These are phyloP conservation scores for Lepidium sativum DNA, from an alignment of 345 rosid genomes.

Conservation along the genomic window DNA sequence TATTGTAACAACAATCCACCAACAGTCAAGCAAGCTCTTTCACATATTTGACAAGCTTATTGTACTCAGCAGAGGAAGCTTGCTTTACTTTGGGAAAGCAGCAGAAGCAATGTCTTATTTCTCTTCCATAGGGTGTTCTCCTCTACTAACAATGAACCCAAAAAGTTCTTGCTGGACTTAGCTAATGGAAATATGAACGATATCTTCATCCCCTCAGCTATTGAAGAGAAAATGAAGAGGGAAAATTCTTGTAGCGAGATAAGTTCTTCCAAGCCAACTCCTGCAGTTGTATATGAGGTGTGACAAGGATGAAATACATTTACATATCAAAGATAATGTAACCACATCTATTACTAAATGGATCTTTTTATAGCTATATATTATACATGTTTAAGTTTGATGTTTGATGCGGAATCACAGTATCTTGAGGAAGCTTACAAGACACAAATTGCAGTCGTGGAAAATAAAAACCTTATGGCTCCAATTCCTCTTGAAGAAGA, in stretches of 20 bases:
- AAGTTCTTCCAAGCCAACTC: slow-evolving; percentile 56
- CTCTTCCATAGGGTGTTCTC: slow-evolving; percentile 76
- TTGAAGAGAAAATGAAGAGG: slow-evolving; percentile 62
- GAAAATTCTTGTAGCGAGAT: slow-evolving; percentile 31
- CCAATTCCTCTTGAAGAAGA: slow-evolving; percentile 72
- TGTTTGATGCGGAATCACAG: slow-evolving; percentile 37
- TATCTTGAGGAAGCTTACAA: slow-evolving; percentile 81
- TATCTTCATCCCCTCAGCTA: slow-evolving; percentile 73
- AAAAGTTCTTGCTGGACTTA: slow-evolving; percentile 89
- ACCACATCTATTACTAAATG: too few relatives aligned
- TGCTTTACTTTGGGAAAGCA: slow-evolving; percentile 86
- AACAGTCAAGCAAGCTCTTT: slow-evolving; percentile 90
- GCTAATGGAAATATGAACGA: slow-evolving; percentile 80
- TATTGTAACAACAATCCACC: slow-evolving; percentile 83
- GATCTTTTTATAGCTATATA: not conserved
- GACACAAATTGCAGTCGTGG: slow-evolving; percentile 48
- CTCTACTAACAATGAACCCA: slow-evolving; percentile 84
- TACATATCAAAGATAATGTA: not conserved
- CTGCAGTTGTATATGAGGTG: slow-evolving; percentile 65
- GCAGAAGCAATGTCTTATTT: slow-evolving; percentile 71
- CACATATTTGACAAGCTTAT: slow-evolving; percentile 87
- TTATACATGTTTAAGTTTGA: not conserved
- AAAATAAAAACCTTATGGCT: slow-evolving; percentile 63
- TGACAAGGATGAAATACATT: slow-evolving; percentile 5
- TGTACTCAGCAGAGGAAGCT: slow-evolving; percentile 83